These are phyloP conservation scores for Trichoderma aggressivum DNA, from an alignment of 2,329 filamentous ascomycete species.

Conservation along the genomic window DNA sequence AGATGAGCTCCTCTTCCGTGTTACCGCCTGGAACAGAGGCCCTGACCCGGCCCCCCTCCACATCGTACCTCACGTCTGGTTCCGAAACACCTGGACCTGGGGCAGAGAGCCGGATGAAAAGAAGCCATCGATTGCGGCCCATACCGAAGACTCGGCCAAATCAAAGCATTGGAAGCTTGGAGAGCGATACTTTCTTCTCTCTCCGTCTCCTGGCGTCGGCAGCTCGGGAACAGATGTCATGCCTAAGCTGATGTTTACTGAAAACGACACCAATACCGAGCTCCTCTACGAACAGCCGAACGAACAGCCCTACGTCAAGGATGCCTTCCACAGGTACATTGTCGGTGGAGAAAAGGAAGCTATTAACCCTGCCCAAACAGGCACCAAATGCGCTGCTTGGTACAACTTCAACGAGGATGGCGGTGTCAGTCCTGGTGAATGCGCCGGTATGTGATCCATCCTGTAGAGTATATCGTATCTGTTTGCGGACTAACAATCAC, in stretches of 20 bases:
- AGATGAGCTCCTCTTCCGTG: constrained; percentile 87
- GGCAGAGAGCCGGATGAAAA: constrained; percentile 70
- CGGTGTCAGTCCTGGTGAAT: constrained; percentile 84
- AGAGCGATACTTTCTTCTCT: constrained; percentile 77
- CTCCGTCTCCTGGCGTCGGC: constrained; percentile 84
- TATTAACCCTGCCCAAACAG: constrained; percentile 73
- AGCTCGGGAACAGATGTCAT: constrained; percentile 76
- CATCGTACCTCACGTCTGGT: constrained; percentile 93
- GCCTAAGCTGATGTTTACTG: constrained; percentile 84
- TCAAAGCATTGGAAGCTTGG: constrained; percentile 80
- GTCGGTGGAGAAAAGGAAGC: constrained; percentile 76
- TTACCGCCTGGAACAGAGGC: constrained; percentile 94
- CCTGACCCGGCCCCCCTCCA: constrained; percentile 87
- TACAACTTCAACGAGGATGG: constrained; percentile 87
- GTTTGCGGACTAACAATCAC: constrained; percentile 6
- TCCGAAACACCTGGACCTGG: constrained; percentile 97
- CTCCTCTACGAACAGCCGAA: constrained; percentile 75
- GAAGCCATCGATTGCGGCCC: constrained; percentile 73
- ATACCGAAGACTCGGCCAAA: constrained; percentile 65
- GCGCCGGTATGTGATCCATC: constrained; percentile 60
- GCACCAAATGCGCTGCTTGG: constrained; percentile 90
- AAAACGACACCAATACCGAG: constrained; percentile 89
- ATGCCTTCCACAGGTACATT: constrained; percentile 87
- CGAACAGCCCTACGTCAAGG: constrained; percentile 81
- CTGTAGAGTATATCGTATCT: not conserved